A percentile compares a stretch with the other conserved stretches of the same genome.
Evolutionary conservation across 1,284 basidiomycete genomes (phyloP).

Genomic region (Crepidotus sp.): DNA sequence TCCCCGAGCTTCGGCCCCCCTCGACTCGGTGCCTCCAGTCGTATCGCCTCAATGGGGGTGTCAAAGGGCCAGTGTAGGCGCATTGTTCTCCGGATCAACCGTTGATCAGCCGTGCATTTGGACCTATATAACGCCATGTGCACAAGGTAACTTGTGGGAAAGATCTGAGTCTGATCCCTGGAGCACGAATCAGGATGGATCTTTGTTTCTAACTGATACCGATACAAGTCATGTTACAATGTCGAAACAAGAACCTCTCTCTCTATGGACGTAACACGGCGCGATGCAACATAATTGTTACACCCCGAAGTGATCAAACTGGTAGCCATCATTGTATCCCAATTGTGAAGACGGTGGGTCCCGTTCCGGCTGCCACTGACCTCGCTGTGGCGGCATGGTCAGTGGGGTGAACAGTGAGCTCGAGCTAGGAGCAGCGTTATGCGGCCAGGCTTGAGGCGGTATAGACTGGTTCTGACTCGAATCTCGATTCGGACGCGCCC

Average conservation of each 20-base stretch:
- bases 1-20: too few species aligned
- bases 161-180: too few species aligned
- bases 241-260: neutral
- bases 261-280: constrained; percentile 3
- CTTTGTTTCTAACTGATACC: constrained; percentile 12
- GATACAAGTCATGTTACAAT: constrained; percentile 8
- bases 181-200: constrained; percentile 1
- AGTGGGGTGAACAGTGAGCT: constrained; percentile 6
- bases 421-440: neutral
- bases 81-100: neutral
- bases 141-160: too few species aligned
- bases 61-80: neutral
- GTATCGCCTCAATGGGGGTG: neutral
- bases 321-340: constrained; percentile 13
- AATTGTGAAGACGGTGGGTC: neutral
- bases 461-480: constrained; percentile 2
- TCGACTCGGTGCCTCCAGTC: too few species aligned
- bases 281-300: neutral
- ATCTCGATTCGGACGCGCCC: constrained; percentile 36
- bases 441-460: constrained; percentile 10
- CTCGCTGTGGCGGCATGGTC: neutral
- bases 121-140: too few species aligned
- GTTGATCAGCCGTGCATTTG: too few species aligned
- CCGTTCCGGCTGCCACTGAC: constrained; percentile 8
- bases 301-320: constrained; percentile 15